phyloP scores from a whole-genome alignment of 2,329 filamentous ascomycete genomes.

The Alternaria triticina region DNA sequence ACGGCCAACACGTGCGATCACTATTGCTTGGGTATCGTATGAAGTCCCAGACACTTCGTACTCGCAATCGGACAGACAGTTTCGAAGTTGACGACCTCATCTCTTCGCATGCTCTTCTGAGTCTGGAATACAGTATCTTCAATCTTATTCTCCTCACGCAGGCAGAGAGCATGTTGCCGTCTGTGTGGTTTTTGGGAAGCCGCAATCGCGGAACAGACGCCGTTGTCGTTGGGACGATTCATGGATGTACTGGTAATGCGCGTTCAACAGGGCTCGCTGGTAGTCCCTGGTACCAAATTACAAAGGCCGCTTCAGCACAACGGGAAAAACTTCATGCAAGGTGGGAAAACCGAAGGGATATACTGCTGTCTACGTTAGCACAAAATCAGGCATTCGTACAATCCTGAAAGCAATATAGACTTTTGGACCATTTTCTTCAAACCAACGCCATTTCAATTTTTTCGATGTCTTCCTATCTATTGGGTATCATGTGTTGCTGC shows the following conservation, averaged over 20 bases:
- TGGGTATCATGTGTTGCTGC: slow-evolving; percentile 13
- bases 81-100: background rate
- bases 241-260: background rate
- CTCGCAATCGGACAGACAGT: background rate
- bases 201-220: background rate
- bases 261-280: background rate
- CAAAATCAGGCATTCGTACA: background rate
- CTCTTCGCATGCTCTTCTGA: background rate
- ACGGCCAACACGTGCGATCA: background rate
- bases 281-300: background rate
- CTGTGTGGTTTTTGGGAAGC: background rate
- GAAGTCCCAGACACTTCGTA: background rate
- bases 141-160: background rate
- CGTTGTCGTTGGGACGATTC: background rate
- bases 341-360: background rate
- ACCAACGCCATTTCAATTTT: slow-evolving; percentile 6
- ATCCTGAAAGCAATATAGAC: background rate
- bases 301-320: background rate
- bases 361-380: background rate
- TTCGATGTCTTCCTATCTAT: slow-evolving; percentile 7
- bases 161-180: background rate
- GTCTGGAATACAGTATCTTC: background rate
- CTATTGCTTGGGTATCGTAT: background rate
- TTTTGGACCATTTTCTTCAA: background rate
- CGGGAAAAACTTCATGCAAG: background rate